Evolutionary conservation across 805 yeast species (phyloP), one percentile per base, ranked within the genome.

Genomic region (Clavispora vitiphila): DNA sequence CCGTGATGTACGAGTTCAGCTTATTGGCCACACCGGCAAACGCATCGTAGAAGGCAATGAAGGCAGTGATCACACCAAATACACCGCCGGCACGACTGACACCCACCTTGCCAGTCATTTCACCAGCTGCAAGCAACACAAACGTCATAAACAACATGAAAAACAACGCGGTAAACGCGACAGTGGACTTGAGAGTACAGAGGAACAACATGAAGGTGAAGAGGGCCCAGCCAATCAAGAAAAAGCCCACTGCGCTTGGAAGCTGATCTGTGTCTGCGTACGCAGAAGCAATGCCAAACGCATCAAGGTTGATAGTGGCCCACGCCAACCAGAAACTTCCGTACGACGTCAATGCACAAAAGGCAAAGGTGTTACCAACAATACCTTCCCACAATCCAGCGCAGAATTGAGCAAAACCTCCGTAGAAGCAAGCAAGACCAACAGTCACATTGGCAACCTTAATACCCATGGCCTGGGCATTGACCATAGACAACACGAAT

Each of bases 251-350:
- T 3, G 71, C 73, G 39, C 54, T 50, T 3, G 29, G 40, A 4
- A 67, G 46, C 49, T 61, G 62, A n/a, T 38, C 48, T 3, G 44
- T 42, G 15, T 51, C 57, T 10, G 40, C 53, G 36, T 65, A 65
- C 12, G 88, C 80, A 3, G 60, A 64, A 21, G 60, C 61, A 43
- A 83, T 78, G 24, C 84, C 84, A 59, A 83, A 83, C 55, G 78
- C 73, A 11, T 72, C 72, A 30, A 81, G 65, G 47, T 74, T 60
- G 35, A 83, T 71, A 2, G 86, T 81, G 24, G 77, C 83, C 53
- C 63, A 83, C 18, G 81, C 63, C 53, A 81, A 56, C 89, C 89
- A 83, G 60, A 82, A 83, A 3, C 81, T 83, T 38, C 89, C 89
- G 31, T 52, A 52, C 2, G 51, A 47, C 6, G 53, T 47, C 41